phyloP scores from a whole-genome alignment of 352 stramenopile genomes.

The Globisporangium apiculatum region DNA sequence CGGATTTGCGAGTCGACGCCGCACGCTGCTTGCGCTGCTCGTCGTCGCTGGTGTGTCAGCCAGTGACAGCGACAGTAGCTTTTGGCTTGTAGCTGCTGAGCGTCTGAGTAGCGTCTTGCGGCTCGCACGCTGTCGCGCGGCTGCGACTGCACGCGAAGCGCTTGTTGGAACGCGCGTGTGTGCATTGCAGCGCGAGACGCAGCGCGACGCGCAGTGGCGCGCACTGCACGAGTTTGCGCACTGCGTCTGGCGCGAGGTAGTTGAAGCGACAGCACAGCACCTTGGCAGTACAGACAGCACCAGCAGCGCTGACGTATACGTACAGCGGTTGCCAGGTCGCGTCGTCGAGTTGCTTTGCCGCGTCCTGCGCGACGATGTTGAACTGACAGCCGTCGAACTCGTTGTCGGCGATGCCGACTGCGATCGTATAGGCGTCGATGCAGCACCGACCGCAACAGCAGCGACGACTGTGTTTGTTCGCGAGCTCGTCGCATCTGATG shows the following conservation, averaged over 20 bases:
- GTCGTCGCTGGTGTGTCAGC: neutral
- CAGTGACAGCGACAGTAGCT: neutral
- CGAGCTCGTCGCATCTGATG: neutral
- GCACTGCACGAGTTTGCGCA: neutral
- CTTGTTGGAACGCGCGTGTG: neutral
- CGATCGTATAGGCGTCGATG: too few species aligned
- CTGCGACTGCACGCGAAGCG: neutral
- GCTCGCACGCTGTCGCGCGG: neutral
- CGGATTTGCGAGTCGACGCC: too few species aligned
- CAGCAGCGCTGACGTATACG: too few species aligned
- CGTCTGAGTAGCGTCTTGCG: slow-evolving; percentile 1
- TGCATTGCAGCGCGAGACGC: neutral
- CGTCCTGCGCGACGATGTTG: neutral
- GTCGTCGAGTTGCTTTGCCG: too few species aligned
- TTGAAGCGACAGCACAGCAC: neutral
- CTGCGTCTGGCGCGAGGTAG: neutral
- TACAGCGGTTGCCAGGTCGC: too few species aligned
- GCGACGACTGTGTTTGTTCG: too few species aligned
- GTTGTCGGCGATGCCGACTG: neutral
- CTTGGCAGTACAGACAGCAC: too few species aligned
- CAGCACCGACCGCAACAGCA: neutral
- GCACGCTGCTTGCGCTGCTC: slow-evolving; percentile 1
- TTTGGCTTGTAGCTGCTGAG: neutral
- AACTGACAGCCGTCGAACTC: slow-evolving; percentile 4
- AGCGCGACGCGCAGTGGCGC: neutral